Conservation (phyloP, 352 stramenopile genomes). For the Sclerospora graminicola region DNA sequence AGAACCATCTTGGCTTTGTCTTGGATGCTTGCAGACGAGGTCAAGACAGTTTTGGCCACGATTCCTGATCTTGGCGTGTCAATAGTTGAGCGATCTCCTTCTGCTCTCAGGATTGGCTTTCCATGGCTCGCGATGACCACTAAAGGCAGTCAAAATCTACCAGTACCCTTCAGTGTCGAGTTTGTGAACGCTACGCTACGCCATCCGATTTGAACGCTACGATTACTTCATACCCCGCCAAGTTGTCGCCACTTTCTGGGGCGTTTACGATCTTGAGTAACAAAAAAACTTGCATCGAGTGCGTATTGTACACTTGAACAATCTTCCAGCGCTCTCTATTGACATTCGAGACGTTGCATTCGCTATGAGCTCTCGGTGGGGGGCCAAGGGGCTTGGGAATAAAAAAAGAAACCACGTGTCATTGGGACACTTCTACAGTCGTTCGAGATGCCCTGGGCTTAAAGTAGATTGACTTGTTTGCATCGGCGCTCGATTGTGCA, state of each 20-base stretch:
- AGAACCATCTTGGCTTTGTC: constrained; percentile 17
- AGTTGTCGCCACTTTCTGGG: constrained; percentile 24
- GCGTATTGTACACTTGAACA: too few relatives aligned
- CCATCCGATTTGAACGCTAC: constrained; percentile 20
- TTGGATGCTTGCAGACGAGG: constrained; percentile 19
- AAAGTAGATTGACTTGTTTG: too few relatives aligned
- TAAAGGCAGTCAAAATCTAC: constrained; percentile 9
- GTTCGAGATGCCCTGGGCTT: too few relatives aligned
- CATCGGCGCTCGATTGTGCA: too few relatives aligned
- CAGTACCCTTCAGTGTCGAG: constrained; percentile 18
- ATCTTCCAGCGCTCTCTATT: too few relatives aligned
- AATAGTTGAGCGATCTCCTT: constrained; percentile 28
- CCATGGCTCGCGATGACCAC: constrained; percentile 29
- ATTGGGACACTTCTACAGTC: too few relatives aligned
- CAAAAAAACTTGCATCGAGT: too few relatives aligned
- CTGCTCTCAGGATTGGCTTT: constrained; percentile 25
- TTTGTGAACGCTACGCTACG: too few relatives aligned
- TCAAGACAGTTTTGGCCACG: constrained; percentile 19
- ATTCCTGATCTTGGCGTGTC: constrained; percentile 24
- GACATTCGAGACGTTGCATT: too few relatives aligned
- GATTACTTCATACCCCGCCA: constrained; percentile 18
- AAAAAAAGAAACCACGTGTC: too few relatives aligned
- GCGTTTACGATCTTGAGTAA: constrained; percentile 47
- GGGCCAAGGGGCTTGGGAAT: too few relatives aligned
- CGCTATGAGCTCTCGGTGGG: too few relatives aligned